Conservation (phyloP, 2,329 filamentous ascomycete species). For the Cladobotryum protrusum region DNA sequence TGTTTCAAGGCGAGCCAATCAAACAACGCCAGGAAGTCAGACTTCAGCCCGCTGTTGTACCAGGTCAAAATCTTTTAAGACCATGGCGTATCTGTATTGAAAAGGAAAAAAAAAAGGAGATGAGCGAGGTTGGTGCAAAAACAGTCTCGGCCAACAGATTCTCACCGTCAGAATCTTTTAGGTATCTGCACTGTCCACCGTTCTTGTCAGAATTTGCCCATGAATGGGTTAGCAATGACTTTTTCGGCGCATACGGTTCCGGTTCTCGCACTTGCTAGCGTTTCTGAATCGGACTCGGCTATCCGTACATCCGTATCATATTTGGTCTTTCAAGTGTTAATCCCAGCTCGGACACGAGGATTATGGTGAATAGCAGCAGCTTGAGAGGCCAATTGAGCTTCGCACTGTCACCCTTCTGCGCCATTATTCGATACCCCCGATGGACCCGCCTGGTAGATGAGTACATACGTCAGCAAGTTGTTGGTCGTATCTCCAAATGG, state of each 20-base stretch:
- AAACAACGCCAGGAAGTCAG: conserved; percentile 1
- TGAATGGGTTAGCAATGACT: not conserved
- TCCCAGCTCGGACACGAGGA: too few species aligned
- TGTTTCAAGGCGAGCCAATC: conserved; percentile 18
- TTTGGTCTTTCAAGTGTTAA: too few species aligned
- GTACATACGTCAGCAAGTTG: too few species aligned
- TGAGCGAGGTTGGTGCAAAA: not conserved
- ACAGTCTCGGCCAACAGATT: conserved; percentile 1
- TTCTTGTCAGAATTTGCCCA: not conserved
- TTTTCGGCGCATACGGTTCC: not conserved
- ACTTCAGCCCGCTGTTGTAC: conserved; percentile 5
- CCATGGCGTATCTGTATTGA: conserved; percentile 2
- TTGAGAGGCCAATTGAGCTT: too few species aligned
- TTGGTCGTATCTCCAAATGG: too few species aligned
- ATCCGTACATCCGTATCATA: too few species aligned
- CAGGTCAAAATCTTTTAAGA: not conserved
- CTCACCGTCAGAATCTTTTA: conserved; percentile 3
- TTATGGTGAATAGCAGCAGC: too few species aligned
- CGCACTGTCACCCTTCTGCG: not conserved
- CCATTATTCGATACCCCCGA: not conserved
- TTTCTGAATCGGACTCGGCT: too few species aligned
- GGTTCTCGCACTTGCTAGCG: too few species aligned
- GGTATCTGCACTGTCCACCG: not conserved
- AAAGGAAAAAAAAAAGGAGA: not conserved
- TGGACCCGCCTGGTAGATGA: not conserved